Conservation (phyloP, 2,329 filamentous ascomycete species). For the Fusarium dimerum region DNA sequence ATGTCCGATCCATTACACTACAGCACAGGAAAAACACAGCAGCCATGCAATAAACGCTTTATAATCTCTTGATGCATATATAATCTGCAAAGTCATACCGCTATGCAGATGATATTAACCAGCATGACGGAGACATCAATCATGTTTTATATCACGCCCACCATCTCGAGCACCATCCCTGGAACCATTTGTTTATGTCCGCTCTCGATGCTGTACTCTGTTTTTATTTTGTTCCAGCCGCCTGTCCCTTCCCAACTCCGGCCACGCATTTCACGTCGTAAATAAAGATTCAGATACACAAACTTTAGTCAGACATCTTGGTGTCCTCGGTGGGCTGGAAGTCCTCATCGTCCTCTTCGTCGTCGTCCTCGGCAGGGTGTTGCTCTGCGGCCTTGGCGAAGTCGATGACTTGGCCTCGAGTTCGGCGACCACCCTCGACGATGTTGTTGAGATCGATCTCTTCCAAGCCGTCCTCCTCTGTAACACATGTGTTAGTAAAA, state of each 20-base stretch:
- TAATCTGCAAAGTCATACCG: slow-evolving; percentile 8
- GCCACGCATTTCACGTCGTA: neutral
- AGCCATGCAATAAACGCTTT: slow-evolving; percentile 1
- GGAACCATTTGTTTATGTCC: neutral
- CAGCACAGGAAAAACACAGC: neutral
- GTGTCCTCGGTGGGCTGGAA: slow-evolving; percentile 68
- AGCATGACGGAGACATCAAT: no score
- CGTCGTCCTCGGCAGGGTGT: slow-evolving; percentile 71
- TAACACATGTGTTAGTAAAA: slow-evolving; percentile 37
- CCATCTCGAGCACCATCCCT: neutral
- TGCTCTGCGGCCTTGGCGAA: slow-evolving; percentile 88
- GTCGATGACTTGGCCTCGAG: slow-evolving; percentile 89
- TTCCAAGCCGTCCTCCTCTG: slow-evolving; percentile 82
- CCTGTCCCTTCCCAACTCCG: neutral
- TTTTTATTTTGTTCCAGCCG: neutral
- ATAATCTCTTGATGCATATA: slow-evolving; percentile 15
- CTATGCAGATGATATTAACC: slow-evolving; percentile 21
- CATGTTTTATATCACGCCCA: no score
- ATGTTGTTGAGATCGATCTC: slow-evolving; percentile 93
- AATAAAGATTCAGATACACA: neutral
- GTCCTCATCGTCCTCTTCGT: slow-evolving; percentile 77
- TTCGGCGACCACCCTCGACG: slow-evolving; percentile 75
- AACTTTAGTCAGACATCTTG: slow-evolving; percentile 57
- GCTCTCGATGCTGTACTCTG: neutral
- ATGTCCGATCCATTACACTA: neutral